Conservation (phyloP, 768 basidiomycete genomes). For the Leucogyrophana mollusca region DNA sequence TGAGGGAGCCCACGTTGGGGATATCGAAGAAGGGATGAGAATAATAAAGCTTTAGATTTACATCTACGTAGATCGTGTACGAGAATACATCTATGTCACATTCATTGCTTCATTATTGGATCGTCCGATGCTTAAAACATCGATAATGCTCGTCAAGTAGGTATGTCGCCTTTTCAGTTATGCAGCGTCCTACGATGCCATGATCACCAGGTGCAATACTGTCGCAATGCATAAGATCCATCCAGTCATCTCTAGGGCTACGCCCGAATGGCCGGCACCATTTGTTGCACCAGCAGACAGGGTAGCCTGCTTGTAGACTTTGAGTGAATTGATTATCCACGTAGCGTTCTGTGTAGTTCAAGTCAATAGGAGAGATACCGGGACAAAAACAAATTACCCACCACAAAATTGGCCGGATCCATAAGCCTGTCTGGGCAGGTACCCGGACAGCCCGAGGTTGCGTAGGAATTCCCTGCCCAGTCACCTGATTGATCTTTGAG, state of each 20-base stretch:
- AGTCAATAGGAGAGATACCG: conserved; percentile 5
- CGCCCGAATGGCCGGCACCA: conserved; percentile 6
- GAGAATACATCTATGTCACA: conserved; percentile 8
- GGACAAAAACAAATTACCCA: conserved; percentile 29
- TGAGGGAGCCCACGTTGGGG: conserved; percentile 20
- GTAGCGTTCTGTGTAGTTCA: conserved; percentile 59
- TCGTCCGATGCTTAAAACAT: too few species aligned
- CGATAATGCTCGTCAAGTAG: too few species aligned
- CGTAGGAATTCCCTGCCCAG: conserved; percentile 83
- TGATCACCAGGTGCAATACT: conserved; percentile 14
- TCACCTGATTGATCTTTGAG: conserved; percentile 47
- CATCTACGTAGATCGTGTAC: neutral
- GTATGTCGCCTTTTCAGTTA: too few species aligned
- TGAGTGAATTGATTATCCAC: conserved; percentile 78
- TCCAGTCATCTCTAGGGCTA: conserved; percentile 4
- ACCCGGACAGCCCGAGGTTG: conserved; percentile 72
- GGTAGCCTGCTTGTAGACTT: conserved; percentile 65
- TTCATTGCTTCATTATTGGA: neutral
- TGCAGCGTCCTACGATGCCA: conserved; percentile 14
- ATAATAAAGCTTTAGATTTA: conserved; percentile 53
- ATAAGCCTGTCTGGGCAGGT: conserved; percentile 62
- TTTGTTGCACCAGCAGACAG: conserved; percentile 37
- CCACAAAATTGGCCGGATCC: conserved; percentile 73
- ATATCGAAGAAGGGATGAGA: conserved; percentile 46
- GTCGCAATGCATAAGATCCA: conserved; percentile 9